Evolutionary conservation across 1,139 yeast genomes (phyloP).

Genomic region (Saccharomycopsis hybrid): DNA sequence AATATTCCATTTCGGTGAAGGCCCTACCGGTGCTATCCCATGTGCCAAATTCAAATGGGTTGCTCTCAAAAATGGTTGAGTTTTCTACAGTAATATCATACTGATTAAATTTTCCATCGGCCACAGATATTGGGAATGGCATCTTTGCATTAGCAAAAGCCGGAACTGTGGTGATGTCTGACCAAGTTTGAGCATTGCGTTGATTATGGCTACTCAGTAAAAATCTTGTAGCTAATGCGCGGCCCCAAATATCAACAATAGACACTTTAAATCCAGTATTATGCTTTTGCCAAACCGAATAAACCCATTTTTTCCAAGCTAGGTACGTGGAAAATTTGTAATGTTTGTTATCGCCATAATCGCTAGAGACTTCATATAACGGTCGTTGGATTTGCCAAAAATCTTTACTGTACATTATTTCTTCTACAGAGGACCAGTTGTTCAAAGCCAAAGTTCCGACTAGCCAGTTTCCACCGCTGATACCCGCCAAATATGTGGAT

Average conservation of each 20-base stretch:
- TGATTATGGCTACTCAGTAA: conserved; percentile 23
- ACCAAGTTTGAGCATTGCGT: conserved; percentile 34
- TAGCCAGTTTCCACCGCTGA: conserved; percentile 43
- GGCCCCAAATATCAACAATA: conserved; percentile 88
- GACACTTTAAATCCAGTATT: conserved; percentile 74
- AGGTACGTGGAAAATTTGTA: neutral
- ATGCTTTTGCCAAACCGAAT: conserved; percentile 50
- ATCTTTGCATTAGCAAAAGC: conserved; percentile 41
- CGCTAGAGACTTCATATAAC: conserved; percentile 43
- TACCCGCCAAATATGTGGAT: conserved; percentile 67
- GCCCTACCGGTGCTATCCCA: conserved; percentile 76
- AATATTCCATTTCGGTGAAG: conserved; percentile 53
- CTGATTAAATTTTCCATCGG: conserved; percentile 69
- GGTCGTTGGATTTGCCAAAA: conserved; percentile 68
- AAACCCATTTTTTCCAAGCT: conserved; percentile 54
- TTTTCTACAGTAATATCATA: conserved; percentile 42
- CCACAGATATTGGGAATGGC: conserved; percentile 71
- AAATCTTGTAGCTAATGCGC: conserved; percentile 72
- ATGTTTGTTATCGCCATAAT: conserved; percentile 38
- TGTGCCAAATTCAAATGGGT: conserved; percentile 80
- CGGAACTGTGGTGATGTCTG: conserved; percentile 38
- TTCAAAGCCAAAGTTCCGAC: conserved; percentile 72
- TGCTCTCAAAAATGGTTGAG: conserved; percentile 73
- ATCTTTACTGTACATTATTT: conserved; percentile 40
- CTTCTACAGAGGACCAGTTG: conserved; percentile 70